Evolutionary conservation across 768 basidiomycete genomes (phyloP).

Genomic region (Xerocomus brunneocitrinus): DNA sequence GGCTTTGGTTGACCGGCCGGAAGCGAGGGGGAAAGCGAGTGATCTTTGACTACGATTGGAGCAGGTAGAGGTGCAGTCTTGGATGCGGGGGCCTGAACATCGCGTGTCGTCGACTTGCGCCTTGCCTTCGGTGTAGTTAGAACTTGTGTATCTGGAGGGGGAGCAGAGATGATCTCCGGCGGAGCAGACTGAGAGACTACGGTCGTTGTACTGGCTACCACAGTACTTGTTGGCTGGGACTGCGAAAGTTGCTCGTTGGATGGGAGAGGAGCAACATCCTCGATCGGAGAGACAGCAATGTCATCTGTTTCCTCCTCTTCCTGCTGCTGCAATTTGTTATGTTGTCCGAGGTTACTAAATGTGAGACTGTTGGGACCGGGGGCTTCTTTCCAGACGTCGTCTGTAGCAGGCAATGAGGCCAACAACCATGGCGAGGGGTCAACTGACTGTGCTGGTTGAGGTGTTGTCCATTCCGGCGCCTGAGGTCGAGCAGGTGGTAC

Average conservation of each 20-base stretch:
- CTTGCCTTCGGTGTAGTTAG: conserved; percentile 22
- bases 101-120: conserved; percentile 26
- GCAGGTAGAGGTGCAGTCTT: conserved; percentile 13
- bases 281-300: conserved; percentile 15
- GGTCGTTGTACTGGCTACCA: not conserved
- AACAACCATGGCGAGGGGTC: conserved; percentile 56
- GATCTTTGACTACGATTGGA: conserved; percentile 16
- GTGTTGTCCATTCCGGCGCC: conserved; percentile 36
- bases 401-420: conserved; percentile 42
- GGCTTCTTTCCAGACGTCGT: conserved; percentile 44
- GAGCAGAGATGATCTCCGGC: conserved; percentile 8
- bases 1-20: conserved; percentile 39
- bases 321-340: conserved; percentile 49
- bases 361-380: conserved; percentile 50
- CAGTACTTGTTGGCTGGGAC: conserved; percentile 12
- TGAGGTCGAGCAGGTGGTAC: conserved; percentile 21
- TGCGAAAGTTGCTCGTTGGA: conserved; percentile 11
- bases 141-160: conserved; percentile 15
- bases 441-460: conserved; percentile 17
- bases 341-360: conserved; percentile 54
- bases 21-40: conserved; percentile 18
- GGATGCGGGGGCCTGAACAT: conserved; percentile 18
- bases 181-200: conserved; percentile 6
- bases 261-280: conserved; percentile 14
- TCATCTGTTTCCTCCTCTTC: conserved; percentile 23